Evolutionary conservation across 257 asterid genomes (phyloP), one percentile per base, ranked within the genome.

Genomic region (Solanum arcanum): DNA sequence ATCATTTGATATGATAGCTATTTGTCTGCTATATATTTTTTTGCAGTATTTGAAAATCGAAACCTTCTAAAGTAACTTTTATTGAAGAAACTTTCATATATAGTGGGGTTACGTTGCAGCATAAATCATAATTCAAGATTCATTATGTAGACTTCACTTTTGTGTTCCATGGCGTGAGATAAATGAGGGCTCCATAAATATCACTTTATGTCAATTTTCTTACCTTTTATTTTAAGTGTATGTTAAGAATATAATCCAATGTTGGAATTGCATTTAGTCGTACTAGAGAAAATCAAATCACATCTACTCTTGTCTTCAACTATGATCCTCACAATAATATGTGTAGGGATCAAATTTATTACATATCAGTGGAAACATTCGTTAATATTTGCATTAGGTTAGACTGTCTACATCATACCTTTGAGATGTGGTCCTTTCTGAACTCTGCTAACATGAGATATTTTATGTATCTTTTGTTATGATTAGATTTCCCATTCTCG

Each of bases 121-220:
- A 80, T 27, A 44, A 25, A 18, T 73, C 80, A 73, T 73, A 18
- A 73, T 78, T 80, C 84, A 80, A 0, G 5, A 29, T 80, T 16
- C 84, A 80, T 80, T 80, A 80, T 80, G 42, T 23, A 80, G 66
- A 80, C 41, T 80, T 47, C 68, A 47, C 84, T 80, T 80, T 80
- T 27, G 29, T 80, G 84, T 80, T 80, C 10, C 68, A 80, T 80
- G 66, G 84, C 84, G 84, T 78, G 84, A 78, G 66, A 27, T 13
- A 46, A 12, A 5, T 27, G 27, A 47, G 68, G 84, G 68, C 84
- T 80, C 84, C 84, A 80, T 80, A 15, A 0, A 29, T 46, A 27
- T 47, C 25, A 29, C 68, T 80, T 80, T 80, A 47, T 80, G 42
- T 80, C 29, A 78, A 80, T 42, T 29, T 78, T 14, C 3, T 80